Base-by-base conservation (phyloP, 2,329 filamentous ascomycete species). In the Pseudogymnoascus sp. region DNA sequence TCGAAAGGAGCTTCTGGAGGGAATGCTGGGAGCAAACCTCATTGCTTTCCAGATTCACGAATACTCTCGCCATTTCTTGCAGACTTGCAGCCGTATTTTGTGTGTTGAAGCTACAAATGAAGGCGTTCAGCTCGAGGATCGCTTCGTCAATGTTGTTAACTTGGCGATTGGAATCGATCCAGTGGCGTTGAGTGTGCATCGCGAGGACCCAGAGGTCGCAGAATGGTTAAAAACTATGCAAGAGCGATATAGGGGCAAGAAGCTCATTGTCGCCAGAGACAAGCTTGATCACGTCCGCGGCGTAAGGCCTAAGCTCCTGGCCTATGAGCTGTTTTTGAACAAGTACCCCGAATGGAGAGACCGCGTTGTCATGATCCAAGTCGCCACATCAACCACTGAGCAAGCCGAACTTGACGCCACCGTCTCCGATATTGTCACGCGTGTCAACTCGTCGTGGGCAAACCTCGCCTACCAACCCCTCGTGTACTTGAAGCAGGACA, bases 11-110 rank as follows among this genome's bases (percentile, higher is more conserved):
- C 83, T 97, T 8, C 83, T 97, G 1, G 89, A 96, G 69, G 93
- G 95, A 62, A 93, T 97, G 80, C 84, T 97, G 0, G 93, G 93
- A 8, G 91, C 95, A 62, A 96, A 97, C 69, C 80, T 97, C 11
- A 85, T 97, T 65, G 93, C 91, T 1, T 97, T 97, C 76, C 93
- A 97, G 76, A 96, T 92, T 23, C 86, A 88, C 62, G 93, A 97
- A 75, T 97, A 97, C 71, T 89, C 90, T 4, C 87, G 93, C 12
- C 95, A 97, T 76, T 97, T 97, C 75, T 80, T 97, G 59, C 93
- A 97, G 75, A 97, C 93, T 0, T 97, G 93, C 80, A 96, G 91
- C 73, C 89, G 95, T 35, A 81, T 97, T 12, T 81, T 97, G 38
- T 88, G 85, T n/a, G 91, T 96, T 0, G 93, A 97, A 74, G 93